Percentiles rank a stretch among this genome's conserved stretches.
Conservation (phyloP, 2,329 filamentous ascomycete species). For the Epichloe sibirici region DNA sequence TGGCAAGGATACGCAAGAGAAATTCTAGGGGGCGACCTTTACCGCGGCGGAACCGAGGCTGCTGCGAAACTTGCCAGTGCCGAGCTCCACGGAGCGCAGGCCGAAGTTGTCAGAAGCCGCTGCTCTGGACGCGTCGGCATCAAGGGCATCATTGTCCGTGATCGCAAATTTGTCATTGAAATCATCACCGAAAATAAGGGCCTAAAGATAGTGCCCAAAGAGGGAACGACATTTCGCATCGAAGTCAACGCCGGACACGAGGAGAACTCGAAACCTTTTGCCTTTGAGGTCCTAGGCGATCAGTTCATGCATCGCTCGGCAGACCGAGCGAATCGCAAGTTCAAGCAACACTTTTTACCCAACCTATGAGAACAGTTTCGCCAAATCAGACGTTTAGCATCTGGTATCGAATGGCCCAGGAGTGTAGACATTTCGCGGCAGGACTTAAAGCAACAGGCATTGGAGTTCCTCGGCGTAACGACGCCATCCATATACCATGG, state of each 20-base stretch:
- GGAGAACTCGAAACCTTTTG: conserved; percentile 29
- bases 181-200: conserved; percentile 60
- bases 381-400: not conserved
- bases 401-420: not conserved
- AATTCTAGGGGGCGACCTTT: conserved; percentile 52
- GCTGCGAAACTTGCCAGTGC: conserved; percentile 71
- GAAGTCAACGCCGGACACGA: conserved; percentile 39
- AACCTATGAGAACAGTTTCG: not conserved
- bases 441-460: not conserved
- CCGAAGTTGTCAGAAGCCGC: conserved; percentile 71
- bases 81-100: conserved; percentile 77
- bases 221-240: conserved; percentile 75
- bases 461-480: not conserved
- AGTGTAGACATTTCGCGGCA: no score
- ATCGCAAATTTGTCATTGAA: conserved; percentile 78
- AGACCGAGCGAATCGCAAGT: conserved; percentile 83
- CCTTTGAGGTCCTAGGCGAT: conserved; percentile 78
- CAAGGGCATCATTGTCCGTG: conserved; percentile 76
- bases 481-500: not conserved
- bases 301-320: conserved; percentile 74
- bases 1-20: conserved; percentile 84
- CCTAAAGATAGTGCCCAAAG: conserved; percentile 76
- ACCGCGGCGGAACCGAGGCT: conserved; percentile 41
- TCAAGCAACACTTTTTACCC: conserved; percentile 66
- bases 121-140: conserved; percentile 76